Conservation (phyloP, 768 basidiomycete genomes). For the Leccinum olivaceopallidum region DNA sequence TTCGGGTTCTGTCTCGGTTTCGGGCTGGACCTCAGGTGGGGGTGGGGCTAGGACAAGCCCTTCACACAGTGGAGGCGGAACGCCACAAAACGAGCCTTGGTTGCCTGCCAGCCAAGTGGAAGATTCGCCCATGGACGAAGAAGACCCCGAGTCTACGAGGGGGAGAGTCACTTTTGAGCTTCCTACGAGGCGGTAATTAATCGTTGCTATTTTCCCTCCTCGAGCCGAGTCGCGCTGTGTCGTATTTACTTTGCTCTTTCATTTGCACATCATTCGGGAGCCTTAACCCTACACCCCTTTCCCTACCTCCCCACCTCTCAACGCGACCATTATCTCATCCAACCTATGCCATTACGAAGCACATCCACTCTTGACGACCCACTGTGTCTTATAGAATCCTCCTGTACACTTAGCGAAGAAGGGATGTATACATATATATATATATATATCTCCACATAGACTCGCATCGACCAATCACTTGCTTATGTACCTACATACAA, state of each 20-base stretch:
- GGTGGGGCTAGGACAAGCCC: constrained; percentile 11
- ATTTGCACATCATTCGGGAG: not conserved
- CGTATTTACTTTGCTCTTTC: not conserved
- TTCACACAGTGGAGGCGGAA: constrained; percentile 15
- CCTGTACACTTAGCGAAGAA: not conserved
- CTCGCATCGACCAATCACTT: not conserved
- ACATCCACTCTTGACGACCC: not conserved
- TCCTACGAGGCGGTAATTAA: constrained; percentile 10
- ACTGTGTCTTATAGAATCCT: not conserved
- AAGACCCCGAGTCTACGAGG: constrained; percentile 17
- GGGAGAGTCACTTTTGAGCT: constrained; percentile 24
- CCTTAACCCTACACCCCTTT: not conserved
- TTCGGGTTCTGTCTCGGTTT: not conserved
- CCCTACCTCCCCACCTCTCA: not conserved
- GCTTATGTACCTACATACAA: not conserved
- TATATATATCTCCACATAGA: not conserved
- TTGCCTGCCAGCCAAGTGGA: constrained; percentile 7
- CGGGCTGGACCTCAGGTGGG: not conserved
- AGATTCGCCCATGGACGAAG: constrained; percentile 11
- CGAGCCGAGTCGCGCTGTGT: not conserved
- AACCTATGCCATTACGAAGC: not conserved
- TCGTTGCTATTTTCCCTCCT: not conserved
- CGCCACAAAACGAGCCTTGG: constrained; percentile 23
- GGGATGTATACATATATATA: not conserved
- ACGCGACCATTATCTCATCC: not conserved